Conservation (phyloP, 148 eudicot genomes). For the Camellia lanceoleosa region DNA sequence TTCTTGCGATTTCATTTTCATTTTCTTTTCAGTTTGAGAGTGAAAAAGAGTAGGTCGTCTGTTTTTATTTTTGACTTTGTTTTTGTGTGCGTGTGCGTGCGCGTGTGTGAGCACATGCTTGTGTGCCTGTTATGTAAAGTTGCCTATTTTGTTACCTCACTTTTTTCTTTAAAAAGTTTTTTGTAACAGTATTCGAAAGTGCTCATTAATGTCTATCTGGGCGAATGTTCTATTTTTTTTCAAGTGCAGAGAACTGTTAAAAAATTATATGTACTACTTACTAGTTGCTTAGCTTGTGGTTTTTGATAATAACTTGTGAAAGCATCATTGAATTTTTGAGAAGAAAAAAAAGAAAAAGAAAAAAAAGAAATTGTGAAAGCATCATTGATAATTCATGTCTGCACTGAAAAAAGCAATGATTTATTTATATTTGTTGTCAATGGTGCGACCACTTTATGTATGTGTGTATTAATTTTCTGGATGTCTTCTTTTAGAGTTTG, state of each 20-base stretch:
- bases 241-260: not conserved
- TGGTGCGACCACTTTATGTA: not conserved
- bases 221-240: not conserved
- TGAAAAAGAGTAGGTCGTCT: not conserved
- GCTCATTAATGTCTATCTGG: not conserved
- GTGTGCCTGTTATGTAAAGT: not conserved
- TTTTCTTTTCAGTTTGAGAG: not conserved
- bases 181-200: not conserved
- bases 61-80: not conserved
- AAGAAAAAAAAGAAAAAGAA: not conserved
- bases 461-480: not conserved
- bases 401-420: not conserved
- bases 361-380: not conserved
- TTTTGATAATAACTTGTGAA: not conserved
- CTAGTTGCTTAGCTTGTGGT: not conserved
- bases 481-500: not conserved
- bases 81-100: not conserved
- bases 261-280: not conserved
- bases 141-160: not conserved
- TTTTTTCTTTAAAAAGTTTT: not conserved
- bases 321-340: not conserved
- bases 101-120: too few relatives aligned
- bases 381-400: not conserved
- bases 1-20: slow-evolving; percentile 1
- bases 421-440: not conserved